Evolutionary conservation across 441 rosid species (phyloP).

Genomic region (Isatis lusitanica): DNA sequence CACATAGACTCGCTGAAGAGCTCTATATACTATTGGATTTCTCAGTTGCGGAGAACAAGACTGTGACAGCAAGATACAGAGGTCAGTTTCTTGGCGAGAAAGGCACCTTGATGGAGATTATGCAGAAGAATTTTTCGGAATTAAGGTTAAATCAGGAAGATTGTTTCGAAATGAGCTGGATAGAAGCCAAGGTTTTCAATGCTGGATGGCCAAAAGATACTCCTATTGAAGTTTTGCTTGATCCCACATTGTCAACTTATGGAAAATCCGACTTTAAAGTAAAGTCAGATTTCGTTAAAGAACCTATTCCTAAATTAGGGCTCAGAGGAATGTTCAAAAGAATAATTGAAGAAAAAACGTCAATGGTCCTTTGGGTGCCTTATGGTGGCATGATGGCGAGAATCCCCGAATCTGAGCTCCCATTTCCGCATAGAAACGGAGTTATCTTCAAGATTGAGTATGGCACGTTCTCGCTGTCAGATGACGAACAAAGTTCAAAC

Average conservation of each 20-base stretch:
- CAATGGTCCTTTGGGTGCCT: conserved; percentile 44
- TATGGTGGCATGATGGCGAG: conserved; percentile 64
- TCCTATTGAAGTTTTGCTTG: conserved; percentile 52
- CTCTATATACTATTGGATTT: conserved; percentile 58
- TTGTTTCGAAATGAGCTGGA: conserved; percentile 62
- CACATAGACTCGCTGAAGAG: conserved; percentile 46
- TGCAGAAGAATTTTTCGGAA: conserved; percentile 57
- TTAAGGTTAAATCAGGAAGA: conserved; percentile 50
- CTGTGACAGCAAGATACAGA: conserved; percentile 42
- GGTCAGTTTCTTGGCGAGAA: conserved; percentile 59
- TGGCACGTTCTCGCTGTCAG: background rate
- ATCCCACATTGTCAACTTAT: too few species aligned
- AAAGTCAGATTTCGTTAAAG: conserved; percentile 59
- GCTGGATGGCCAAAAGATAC: conserved; percentile 45
- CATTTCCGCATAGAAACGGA: conserved; percentile 55
- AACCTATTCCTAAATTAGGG: conserved; percentile 46
- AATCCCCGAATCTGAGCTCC: conserved; percentile 43
- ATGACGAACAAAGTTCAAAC: conserved; percentile 21
- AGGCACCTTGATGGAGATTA: conserved; percentile 30
- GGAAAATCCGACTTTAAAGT: conserved; percentile 43
- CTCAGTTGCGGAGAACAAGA: conserved; percentile 17
- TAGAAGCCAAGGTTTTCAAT: conserved; percentile 49
- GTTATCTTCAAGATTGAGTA: conserved; percentile 45
- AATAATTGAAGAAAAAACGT: conserved; percentile 43
- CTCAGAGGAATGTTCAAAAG: conserved; percentile 55